phyloP scores from a whole-genome alignment of 129 eudicot species.

The Helichrysum umbraculigerum region DNA sequence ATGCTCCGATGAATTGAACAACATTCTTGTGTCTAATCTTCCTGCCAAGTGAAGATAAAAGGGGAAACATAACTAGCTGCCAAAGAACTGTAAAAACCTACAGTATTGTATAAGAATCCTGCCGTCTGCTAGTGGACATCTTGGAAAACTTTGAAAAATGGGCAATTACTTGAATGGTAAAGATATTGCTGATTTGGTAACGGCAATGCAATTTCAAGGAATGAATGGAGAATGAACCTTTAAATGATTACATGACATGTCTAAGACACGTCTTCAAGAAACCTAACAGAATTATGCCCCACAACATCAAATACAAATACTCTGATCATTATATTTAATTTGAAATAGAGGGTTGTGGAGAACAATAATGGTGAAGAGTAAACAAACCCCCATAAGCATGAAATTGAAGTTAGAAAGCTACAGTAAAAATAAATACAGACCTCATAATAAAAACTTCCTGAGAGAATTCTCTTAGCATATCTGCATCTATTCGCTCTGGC shows the following conservation, averaged over 20 bases:
- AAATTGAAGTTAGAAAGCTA: conserved; percentile 8
- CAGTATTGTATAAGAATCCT: not conserved
- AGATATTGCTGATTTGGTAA: not conserved
- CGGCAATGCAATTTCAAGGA: not conserved
- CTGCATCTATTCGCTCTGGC: conserved; percentile 62
- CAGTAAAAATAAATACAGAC: conserved; percentile 33
- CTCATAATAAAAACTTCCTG: conserved; percentile 86
- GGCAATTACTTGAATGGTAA: not conserved
- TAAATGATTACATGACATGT: not conserved
- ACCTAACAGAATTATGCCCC: not conserved
- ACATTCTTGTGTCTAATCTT: conserved; percentile 79
- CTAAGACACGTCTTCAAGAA: not conserved
- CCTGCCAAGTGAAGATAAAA: conserved; percentile 38
- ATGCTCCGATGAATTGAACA: conserved; percentile 80
- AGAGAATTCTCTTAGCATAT: conserved; percentile 70
- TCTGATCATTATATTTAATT: not conserved
- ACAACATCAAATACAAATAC: not conserved
- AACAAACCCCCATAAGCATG: not conserved
- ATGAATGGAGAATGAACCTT: not conserved
- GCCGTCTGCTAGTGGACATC: not conserved
- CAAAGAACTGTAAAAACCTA: conserved; percentile 6
- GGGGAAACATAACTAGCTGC: conserved; percentile 8
- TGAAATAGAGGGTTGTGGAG: not conserved
- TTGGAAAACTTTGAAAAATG: not conserved
- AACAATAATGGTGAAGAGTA: not conserved